Percentiles rank a stretch among this genome's conserved stretches.
These are phyloP conservation scores for Plantago elongata DNA, from an alignment of 257 asterid species.

Conservation along the genomic window DNA sequence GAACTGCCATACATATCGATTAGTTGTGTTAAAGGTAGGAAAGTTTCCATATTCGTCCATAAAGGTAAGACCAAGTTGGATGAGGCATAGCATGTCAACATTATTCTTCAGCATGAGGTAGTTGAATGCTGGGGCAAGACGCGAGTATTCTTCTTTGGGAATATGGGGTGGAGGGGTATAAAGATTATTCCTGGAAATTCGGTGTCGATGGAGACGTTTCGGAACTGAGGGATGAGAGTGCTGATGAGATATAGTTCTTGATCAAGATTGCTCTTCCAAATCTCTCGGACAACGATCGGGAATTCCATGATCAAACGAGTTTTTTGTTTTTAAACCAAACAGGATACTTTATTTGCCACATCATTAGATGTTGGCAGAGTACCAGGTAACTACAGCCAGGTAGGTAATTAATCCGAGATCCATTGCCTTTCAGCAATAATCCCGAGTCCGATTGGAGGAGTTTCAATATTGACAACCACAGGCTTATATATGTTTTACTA, in stretches of 20 bases:
- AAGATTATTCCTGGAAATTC: not conserved
- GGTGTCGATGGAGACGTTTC: not conserved
- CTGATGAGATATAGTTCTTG: not conserved
- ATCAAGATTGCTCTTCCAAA: not conserved
- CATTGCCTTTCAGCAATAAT: no score
- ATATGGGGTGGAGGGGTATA: not conserved
- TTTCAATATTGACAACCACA: no score
- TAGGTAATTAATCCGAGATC: no score
- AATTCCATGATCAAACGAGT: no score
- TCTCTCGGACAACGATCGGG: not conserved
- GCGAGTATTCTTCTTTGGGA: not conserved
- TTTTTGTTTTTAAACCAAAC: no score
- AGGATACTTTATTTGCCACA: no score
- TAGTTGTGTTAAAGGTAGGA: not conserved
- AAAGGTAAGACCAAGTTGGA: not conserved
- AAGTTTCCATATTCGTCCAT: not conserved
- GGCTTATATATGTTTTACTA: no score
- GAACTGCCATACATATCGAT: not conserved
- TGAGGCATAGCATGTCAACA: not conserved
- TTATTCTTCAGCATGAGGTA: not conserved
- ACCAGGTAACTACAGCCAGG: no score
- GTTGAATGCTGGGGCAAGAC: not conserved
- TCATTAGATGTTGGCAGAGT: no score
- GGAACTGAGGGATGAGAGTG: not conserved
- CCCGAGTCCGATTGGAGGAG: no score